Evolutionary conservation across 1,284 basidiomycete species (phyloP).

Genomic region (Pseudozyma hubeiensis): DNA sequence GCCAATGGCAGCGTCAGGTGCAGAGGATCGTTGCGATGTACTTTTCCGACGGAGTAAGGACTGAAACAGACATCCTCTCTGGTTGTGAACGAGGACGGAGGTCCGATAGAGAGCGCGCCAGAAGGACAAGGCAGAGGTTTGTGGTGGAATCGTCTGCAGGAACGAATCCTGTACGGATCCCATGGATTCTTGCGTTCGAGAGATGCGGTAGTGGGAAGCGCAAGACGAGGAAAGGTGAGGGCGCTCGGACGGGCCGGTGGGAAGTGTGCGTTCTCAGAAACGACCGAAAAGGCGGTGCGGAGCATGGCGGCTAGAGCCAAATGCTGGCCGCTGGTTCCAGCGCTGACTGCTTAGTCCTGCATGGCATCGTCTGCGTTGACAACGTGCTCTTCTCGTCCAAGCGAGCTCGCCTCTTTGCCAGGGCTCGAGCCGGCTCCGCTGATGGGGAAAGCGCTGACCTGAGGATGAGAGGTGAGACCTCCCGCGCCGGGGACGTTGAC

Average conservation of each 20-base stretch:
- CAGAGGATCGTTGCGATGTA: not conserved
- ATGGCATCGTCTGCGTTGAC: conserved; percentile 58
- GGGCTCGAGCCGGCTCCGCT: conserved; percentile 46
- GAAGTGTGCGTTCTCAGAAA: not conserved
- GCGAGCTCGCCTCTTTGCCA: conserved; percentile 56
- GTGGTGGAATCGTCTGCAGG: not conserved
- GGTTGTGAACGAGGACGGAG: too few species aligned
- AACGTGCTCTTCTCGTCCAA: conserved; percentile 52
- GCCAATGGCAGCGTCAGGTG: not conserved
- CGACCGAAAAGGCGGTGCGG: not conserved
- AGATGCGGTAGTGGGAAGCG: not conserved
- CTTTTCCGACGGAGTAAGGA: not conserved
- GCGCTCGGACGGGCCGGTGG: not conserved
- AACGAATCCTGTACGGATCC: conserved; percentile 2
- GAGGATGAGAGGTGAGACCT: conserved; percentile 73
- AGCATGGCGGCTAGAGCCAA: not conserved
- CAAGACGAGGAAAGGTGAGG: not conserved
- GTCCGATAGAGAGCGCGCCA: not conserved
- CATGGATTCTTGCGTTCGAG: conserved; percentile 3
- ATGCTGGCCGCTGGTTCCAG: not conserved
- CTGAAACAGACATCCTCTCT: too few species aligned
- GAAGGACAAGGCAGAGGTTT: not conserved
- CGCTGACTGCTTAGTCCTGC: conserved; percentile 44
- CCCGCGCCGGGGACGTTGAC: conserved; percentile 75
- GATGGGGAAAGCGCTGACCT: conserved; percentile 57